Evolutionary conservation across 2,329 filamentous ascomycete genomes (phyloP).

Genomic region (Sporothrix variecibatus): DNA sequence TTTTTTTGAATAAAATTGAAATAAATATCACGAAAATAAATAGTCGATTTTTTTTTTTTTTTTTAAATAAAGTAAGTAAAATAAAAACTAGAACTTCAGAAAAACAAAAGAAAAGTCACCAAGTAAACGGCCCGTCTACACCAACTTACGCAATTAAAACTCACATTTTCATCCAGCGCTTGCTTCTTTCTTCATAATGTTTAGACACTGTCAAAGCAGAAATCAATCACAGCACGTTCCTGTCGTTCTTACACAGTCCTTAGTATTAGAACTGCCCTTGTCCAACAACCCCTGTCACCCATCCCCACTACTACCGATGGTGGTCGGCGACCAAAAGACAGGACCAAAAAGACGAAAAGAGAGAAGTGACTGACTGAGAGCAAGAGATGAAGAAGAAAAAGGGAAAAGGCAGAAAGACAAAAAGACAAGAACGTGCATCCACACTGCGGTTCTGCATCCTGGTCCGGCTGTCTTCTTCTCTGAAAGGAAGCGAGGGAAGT

Average conservation of each 20-base stretch:
- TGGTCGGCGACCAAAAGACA: conserved; percentile 24
- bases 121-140: neutral
- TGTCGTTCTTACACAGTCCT: neutral
- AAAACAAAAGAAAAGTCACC: neutral
- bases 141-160: neutral
- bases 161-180: neutral
- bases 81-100: neutral
- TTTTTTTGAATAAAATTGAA: neutral
- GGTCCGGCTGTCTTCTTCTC: neutral
- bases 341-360: neutral
- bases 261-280: neutral
- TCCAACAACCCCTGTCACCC: neutral
- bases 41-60: too few relatives aligned
- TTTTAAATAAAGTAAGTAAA: neutral
- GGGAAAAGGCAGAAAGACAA: neutral
- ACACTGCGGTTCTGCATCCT: neutral
- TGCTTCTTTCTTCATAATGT: neutral
- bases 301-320: conserved; percentile 8
- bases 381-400: neutral
- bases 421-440: neutral
- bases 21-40: neutral
- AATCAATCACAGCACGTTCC: neutral
- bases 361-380: neutral
- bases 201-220: neutral
- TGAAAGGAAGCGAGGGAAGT: neutral